Conservation (phyloP, 2,329 filamentous ascomycete species). For the Beauveria brongniartii region DNA sequence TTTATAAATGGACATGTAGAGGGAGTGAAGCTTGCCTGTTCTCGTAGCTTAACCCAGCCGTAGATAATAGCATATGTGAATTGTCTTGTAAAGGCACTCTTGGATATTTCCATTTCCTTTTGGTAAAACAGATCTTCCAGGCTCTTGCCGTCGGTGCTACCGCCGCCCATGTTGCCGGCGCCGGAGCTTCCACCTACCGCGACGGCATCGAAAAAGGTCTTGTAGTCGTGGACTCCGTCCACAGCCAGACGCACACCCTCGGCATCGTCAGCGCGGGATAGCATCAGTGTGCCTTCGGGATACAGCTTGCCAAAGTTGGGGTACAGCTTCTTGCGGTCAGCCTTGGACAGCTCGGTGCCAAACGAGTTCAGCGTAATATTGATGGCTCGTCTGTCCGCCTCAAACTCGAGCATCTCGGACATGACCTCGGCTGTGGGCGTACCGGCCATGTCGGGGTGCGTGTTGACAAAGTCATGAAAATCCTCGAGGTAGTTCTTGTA, state of each 20-base stretch:
- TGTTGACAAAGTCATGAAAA: constrained; percentile 91
- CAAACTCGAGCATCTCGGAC: constrained; percentile 92
- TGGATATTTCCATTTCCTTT: constrained; percentile 98
- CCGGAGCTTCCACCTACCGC: constrained; percentile 64
- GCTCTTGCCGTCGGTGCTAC: constrained; percentile 75
- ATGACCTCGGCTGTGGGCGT: constrained; percentile 92
- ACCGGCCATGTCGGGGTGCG: constrained; percentile 73
- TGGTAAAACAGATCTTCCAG: constrained; percentile 98
- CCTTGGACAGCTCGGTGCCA: constrained; percentile 89
- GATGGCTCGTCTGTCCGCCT: constrained; percentile 92
- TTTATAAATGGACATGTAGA: background rate
- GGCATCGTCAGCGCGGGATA: constrained; percentile 88
- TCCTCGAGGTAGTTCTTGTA: constrained; percentile 99
- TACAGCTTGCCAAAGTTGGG: constrained; percentile 86
- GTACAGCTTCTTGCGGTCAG: constrained; percentile 92
- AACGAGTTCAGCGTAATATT: constrained; percentile 99
- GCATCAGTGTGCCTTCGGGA: constrained; percentile 89
- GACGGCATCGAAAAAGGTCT: constrained; percentile 88
- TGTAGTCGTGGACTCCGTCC: constrained; percentile 89
- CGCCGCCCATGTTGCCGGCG: constrained; percentile 76
- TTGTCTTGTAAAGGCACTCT: constrained; percentile 88
- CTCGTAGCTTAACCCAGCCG: constrained; percentile 93
- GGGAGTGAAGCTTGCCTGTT: constrained; percentile 63
- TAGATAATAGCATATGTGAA: constrained; percentile 95
- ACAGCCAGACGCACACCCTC: constrained; percentile 91